Evolutionary conservation across 176 grass and related monocot species (phyloP), one percentile per base, ranked within the genome.

Genomic region (Miscanthus lutarioriparius): DNA sequence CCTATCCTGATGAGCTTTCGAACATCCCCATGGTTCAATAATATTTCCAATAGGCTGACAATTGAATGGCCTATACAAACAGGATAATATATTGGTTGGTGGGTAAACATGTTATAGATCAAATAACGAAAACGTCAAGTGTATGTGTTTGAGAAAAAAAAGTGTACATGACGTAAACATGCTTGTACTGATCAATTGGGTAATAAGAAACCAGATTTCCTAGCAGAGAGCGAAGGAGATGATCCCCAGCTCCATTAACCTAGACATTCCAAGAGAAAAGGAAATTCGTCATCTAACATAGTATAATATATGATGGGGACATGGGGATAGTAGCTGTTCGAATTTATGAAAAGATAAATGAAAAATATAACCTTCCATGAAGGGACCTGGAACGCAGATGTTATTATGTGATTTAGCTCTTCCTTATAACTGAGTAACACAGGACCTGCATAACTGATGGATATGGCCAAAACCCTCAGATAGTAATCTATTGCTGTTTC

Each of bases 241-340:
- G 89, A 86, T 92, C 93, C 59, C 96, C 96, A 77, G 93, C 91
- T 85, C 87, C 93, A 85, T 98, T 98, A 40, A 98, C 96, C 96
- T 95, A 64, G 58, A 58, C 59, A 86, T 80, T 82, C 59, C 44
- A 86, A 80, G 82, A 17, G 28, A 63, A 78, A 74, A 73, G 23
- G 26, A 73, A 77, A 66, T 64, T 67, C 16, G 72, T 11, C 27
- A 41, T 35, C 56, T 38, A 43, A 67, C 48, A 44, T 44, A 82
- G 11, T 75, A 73, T 72, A 75, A 81, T 53, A 58, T 67, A 66
- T 82, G 73, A 65, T 15, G n/a, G 8, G 28, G 6, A 35, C 67
- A 33, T 37, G n/a, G 4, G 23, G 4, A 47, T 70, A 76, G 4
- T 28, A 32, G 39, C 22, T 11, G 23, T 75, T 37, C n/a, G 15